Evolutionary conservation across 2,329 filamentous ascomycete genomes (phyloP), one percentile per base, ranked within the genome.

Genomic region (Aciculosporium take): DNA sequence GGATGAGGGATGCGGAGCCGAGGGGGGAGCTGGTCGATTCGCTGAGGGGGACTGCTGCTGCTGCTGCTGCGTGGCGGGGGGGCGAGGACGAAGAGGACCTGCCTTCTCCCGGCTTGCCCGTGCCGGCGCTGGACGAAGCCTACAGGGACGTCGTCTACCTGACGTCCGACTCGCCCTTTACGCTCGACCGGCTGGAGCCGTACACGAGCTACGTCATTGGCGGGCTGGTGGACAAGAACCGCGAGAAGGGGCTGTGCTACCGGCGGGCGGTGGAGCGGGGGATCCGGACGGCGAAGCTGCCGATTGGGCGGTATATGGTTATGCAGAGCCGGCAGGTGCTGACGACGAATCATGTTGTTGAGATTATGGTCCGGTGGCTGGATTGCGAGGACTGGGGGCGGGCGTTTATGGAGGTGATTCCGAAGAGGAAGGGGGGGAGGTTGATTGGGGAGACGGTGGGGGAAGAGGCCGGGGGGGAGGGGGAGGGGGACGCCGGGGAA

Each of bases 291-390:
- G 91, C 89, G 2, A 88, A 86, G 57, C 61, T 98, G 42, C 91
- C 91, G 0, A 96, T 98, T 52, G 86, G 87, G n/a, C 80, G 96
- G 47, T 96, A 85, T 59, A 81, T 98, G 69, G 74, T 86, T 48
- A 93, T 98, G 84, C 74, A 80, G 42, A 88, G 82, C 52, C 76
- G 91, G 25, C 77, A 81, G 51, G 84, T 98, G 4, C 66, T 98
- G 43, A 81, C 89, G 3, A 95, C 89, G 7, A 98, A 96, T 56
- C 91, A 98, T 55, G 91, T 98, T 1, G 76, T 91, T 36, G 89
- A 96, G 62, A 96, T 98, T 47, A 94, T 98, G 85, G 65, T 94
- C 35, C 79, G 78, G 49, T 98, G 88, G 87, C 62, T 98, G 41
- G 86, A 95, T 60, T 76, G 76, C 37, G 84, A 84, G 2, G 83